A percentile compares a stretch with the other conserved stretches of the same genome.
phyloP scores from a whole-genome alignment of 495 filamentous ascomycete species.

The Parmelia sp. region DNA sequence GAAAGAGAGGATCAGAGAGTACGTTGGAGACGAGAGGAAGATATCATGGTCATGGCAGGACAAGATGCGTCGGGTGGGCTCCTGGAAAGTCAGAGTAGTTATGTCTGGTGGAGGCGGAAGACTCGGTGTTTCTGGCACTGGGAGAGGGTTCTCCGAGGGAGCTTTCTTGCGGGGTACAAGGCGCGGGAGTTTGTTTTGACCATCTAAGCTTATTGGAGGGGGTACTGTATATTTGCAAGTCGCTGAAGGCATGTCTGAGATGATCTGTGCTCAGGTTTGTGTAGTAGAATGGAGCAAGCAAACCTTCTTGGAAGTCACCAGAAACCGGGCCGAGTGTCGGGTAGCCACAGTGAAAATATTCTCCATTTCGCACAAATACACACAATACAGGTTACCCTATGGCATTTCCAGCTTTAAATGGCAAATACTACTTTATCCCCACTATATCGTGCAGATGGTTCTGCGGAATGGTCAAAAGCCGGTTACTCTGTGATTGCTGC shows the following conservation, averaged over 20 bases:
- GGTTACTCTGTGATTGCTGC: constrained; percentile 77
- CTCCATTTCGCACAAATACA: neutral
- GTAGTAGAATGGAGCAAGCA: neutral
- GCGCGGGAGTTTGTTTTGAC: constrained; percentile 59
- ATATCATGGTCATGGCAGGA: constrained; percentile 71
- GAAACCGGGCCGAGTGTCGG: constrained; percentile 1
- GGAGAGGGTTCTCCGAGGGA: constrained; percentile 50
- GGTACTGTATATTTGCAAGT: neutral
- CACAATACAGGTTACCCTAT: too few relatives aligned
- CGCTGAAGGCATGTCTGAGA: constrained; percentile 16
- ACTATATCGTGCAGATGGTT: constrained; percentile 76
- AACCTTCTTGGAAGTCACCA: neutral
- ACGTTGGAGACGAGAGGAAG: constrained; percentile 73
- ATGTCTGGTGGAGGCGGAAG: constrained; percentile 64
- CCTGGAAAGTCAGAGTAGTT: constrained; percentile 53
- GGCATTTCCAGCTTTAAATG: neutral
- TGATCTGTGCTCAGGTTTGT: neutral
- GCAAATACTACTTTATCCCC: constrained; percentile 38
- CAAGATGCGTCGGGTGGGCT: constrained; percentile 71
- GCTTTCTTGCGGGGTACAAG: constrained; percentile 54
- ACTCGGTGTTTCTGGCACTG: constrained; percentile 63
- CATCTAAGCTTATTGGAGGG: constrained; percentile 31
- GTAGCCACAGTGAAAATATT: constrained; percentile 8
- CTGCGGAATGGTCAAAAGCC: constrained; percentile 70
- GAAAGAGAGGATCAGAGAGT: constrained; percentile 71